Base-by-base conservation (phyloP, 495 filamentous ascomycete species). In the Tetracladium setigerum region DNA sequence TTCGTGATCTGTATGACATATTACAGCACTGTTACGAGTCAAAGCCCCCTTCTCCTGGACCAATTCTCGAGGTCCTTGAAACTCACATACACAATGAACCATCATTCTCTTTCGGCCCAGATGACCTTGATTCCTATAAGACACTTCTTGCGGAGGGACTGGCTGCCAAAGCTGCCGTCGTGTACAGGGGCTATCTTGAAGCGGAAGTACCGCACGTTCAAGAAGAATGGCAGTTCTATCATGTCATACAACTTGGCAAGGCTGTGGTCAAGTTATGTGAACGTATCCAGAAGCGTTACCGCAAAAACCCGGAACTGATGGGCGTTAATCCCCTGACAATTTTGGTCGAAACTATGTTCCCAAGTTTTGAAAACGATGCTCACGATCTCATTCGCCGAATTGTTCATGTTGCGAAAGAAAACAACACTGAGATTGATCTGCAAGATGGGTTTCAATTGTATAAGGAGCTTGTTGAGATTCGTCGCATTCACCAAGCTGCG, bases 391-490 rank as follows among this genome's bases (percentile, higher is more conserved):
- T 96, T 39, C 73, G 76, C 39, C 77, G 86, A 45, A 90, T 95
- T 42, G 68, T 95, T 40, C 74, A 87, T 46, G 72, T 78, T 13
- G 77, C 81, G 18, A 77, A 84, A 52, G 73, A 74, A 11, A 73
- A 67, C 41, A 79, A 74, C n/a, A 73, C 81, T 44, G 89, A 95
- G 55, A 77, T 97, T 30, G 77, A 78, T 30, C 75, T 97, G 17
- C 76, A 94, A 55, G 94, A 99, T 57, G 94, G 89, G 0, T 96
- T 99, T 61, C 85, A 90, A 53, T 68, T 99, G 2, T 99, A 99
- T 65, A 83, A 77, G 57, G 84, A 95, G 53, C 72, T 99, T 32
- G 78, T 88, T 9, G 83, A 83, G 54, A 84, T 96, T 39, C 82
- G 89, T 8, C 74, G 77, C 12, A 86, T 95, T 34, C 87, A 94